Base-by-base conservation (phyloP, 129 eudicot genomes). In the Sambucus nigra region DNA sequence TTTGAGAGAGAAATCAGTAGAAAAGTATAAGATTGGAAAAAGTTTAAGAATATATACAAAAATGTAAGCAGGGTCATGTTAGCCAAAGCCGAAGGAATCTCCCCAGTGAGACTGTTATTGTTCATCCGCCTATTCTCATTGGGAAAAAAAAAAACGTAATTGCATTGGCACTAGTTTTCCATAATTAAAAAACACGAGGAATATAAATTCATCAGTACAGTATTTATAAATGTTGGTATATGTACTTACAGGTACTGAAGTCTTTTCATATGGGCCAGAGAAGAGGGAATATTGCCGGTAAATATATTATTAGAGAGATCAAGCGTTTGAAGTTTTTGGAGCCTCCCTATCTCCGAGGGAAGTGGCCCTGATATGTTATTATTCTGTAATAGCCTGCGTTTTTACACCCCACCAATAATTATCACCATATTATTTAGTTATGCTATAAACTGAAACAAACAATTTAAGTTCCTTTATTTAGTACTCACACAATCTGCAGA, bases 31-130 rank as follows among this genome's bases (percentile, higher is more conserved):
- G 16, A 1, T 11, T 9, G 17, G 7, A 61, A 59, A 66, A 48
- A 45, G 63, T 40, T 44, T 35, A 59, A 50, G 62, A 24, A 33
- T 16, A 64, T 44, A 62, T 89, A 91, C 99, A 82, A 47, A 63
- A 86, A 82, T 56, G 86, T 76, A 49, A 91, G 95, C 53, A 82
- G 99, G 40, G 94, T 91, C 89, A 86, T 69, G 71, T 91, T 80
- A 16, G 94, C 84, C 71, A 91, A 67, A 29, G 82, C 61, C 68
- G 59, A 55, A 65, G 99, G 99, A 72, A 91, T 75, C 58, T 79
- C 71, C 35, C 99, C 95, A 18, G 80, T 58, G 39, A 91, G 84
- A 82, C 82, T 79, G 64, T 91, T 91, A 54, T 91, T 86, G 71
- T 79, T 91, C 57, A 91, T 57, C 75, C 94, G 84, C 94, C 99